Evolutionary conservation across 768 basidiomycete species (phyloP).

Genomic region (Clitopilus passeckerianus): DNA sequence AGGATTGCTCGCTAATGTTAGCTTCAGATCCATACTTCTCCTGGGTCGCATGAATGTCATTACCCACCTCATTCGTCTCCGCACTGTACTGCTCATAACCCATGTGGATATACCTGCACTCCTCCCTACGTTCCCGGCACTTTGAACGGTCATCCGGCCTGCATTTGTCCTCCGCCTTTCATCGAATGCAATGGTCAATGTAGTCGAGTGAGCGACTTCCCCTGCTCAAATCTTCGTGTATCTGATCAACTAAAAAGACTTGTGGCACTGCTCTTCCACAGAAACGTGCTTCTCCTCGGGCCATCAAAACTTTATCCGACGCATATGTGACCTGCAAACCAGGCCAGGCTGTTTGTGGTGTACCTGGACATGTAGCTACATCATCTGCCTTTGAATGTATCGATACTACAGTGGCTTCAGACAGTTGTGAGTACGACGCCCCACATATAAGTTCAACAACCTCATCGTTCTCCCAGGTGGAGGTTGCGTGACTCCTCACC

Average conservation of each 20-base stretch:
- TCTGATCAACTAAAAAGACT: not conserved
- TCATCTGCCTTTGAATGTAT: conserved; percentile 12
- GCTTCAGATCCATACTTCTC: conserved; percentile 23
- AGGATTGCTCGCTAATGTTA: not conserved
- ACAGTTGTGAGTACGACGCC: conserved; percentile 10
- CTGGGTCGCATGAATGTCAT: conserved; percentile 22
- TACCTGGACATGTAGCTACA: conserved; percentile 8
- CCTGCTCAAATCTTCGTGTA: not conserved
- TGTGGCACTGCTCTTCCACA: conserved; percentile 6
- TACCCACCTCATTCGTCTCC: conserved; percentile 23
- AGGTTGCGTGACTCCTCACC: conserved; percentile 13
- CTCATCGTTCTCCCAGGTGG: conserved; percentile 7
- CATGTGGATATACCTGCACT: conserved; percentile 9
- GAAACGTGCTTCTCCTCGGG: conserved; percentile 7
- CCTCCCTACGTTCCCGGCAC: conserved; percentile 3
- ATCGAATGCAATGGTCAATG: conserved; percentile 11
- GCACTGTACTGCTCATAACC: conserved; percentile 4
- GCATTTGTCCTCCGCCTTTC: conserved; percentile 6
- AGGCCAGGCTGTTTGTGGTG: conserved; percentile 13
- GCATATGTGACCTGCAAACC: conserved; percentile 13
- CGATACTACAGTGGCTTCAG: conserved; percentile 6
- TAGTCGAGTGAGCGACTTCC: conserved; percentile 4
- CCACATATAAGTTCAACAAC: not conserved
- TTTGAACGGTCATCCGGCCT: not conserved
- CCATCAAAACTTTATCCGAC: conserved; percentile 10